Base-by-base conservation (phyloP, 139 green algal genomes). In the Picochlorum sp. region DNA sequence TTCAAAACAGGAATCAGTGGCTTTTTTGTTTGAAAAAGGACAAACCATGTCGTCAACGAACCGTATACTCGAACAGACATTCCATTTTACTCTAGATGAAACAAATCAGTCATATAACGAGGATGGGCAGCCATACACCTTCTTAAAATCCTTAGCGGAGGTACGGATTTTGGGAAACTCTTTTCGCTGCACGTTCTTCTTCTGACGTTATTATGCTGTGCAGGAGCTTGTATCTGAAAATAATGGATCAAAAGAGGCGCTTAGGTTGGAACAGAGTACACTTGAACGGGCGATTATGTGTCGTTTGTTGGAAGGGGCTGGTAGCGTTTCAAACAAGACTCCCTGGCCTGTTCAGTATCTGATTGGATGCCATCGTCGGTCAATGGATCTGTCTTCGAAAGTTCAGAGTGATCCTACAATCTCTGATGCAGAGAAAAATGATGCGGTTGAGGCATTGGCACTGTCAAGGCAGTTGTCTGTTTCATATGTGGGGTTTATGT, bases 321-420 rank as follows among this genome's bases (percentile, higher is more conserved):
- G 34, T 14, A 41, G 34, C 34, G 7, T 13, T 41, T 41, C 34
- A 41, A 41, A 41, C 34, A 41, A 11, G 34, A 41, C 34, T 13
- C 34, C 8, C 34, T 76, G 76, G 46, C 87, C 88, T 0, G 52
- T 92, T 10, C 78, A 89, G 18, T 95, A 94, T 68, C 74, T 95
- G 26, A 59, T 91, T 14, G 76, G 66, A 3, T 89, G 84, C 41
- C 76, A 72, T 56, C 62, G 28, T 4, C 47, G 66, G 11, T 69
- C 72, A 3, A 13, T 56, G 58, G 64, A 73, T 8, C 6, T 21
- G 9, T 21, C 2, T 41, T 41, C 34, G 8, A 41, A 41, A 11
- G 34, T 45, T 44, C 13, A 46, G 57, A 14, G 30, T 9, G 6
- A 6, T 24, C 13, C 62, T 45, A 20, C 45, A 24, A 1, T 13